Evolutionary conservation across 2,329 filamentous ascomycete species (phyloP).

Genomic region (Fusarium musae): DNA sequence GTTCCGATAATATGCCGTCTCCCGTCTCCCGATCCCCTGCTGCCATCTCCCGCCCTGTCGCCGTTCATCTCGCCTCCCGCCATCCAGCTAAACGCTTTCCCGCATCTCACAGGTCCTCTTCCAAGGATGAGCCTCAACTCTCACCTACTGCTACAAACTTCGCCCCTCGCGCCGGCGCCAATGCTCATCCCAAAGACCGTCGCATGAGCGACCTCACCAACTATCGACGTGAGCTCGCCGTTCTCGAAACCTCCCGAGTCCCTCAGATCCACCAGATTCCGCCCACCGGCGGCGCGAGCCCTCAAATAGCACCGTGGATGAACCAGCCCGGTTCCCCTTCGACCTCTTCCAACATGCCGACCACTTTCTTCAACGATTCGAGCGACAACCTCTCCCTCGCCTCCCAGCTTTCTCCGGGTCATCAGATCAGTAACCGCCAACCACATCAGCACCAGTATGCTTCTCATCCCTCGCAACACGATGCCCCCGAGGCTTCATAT

Average conservation of each 20-base stretch:
- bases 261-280: constrained; percentile 67
- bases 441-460: constrained; percentile 50
- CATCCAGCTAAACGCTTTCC: constrained; percentile 35
- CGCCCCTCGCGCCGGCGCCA: constrained; percentile 54
- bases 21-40: constrained; percentile 28
- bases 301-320: constrained; percentile 71
- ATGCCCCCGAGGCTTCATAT: constrained; percentile 70
- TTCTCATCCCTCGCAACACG: constrained; percentile 52
- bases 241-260: constrained; percentile 71
- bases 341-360: constrained; percentile 55
- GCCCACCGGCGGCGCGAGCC: constrained; percentile 62
- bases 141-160: constrained; percentile 61
- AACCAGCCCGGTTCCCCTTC: constrained; percentile 53
- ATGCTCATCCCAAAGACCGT: constrained; percentile 62
- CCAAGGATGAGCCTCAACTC: constrained; percentile 56
- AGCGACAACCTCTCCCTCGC: constrained; percentile 72
- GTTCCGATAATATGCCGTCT: constrained; percentile 21
- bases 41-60: constrained; percentile 29
- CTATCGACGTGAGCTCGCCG: constrained; percentile 77
- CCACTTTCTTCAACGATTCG: constrained; percentile 80
- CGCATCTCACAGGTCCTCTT: constrained; percentile 41
- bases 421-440: constrained; percentile 57
- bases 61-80: constrained; percentile 29
- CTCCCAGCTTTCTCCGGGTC: constrained; percentile 77
- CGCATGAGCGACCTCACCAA: constrained; percentile 72